Evolutionary conservation across 2,329 filamentous ascomycete genomes (phyloP), one percentile per base, ranked within the genome.

Genomic region (Intubia oerlemansii): DNA sequence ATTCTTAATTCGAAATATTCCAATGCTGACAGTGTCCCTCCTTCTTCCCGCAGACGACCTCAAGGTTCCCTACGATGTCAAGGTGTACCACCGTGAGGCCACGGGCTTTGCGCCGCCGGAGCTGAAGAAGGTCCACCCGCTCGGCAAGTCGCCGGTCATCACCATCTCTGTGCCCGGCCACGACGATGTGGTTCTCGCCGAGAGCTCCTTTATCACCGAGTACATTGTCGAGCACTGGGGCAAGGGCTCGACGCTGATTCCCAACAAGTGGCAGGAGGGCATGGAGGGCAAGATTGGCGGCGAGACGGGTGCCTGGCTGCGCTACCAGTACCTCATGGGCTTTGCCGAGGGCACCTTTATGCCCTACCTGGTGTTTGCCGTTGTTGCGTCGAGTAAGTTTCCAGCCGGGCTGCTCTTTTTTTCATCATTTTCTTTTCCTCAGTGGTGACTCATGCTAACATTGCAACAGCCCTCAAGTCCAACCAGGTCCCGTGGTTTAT

Each of bases 341-440:
- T 93, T 84, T 48, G 61, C 67, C 5, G 85, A 93, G 52, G 85
- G 84, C 9, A 79, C 66, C 35, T 51, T 93, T 35, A 88, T 90
- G 73, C 63, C 68, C 1, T 54, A 69, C 27, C 47, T 88, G 36
- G 50, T 84, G 1, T 49, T 79, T 35, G 52, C 58, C 10, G 44
- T 88, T 11, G 51, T 91, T 16, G 53, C 76, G 10, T 43, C 42
- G 4, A 46, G 59, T n/a, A n/a, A n/a, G n/a, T n/a, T n/a, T n/a
- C 62, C 44, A 33, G 55, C n/a, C n/a, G n/a, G n/a, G n/a, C n/a
- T n/a, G n/a, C n/a, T n/a, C n/a, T n/a, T n/a, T n/a, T n/a, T n/a
- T n/a, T n/a, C n/a, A n/a, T n/a, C n/a, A n/a, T n/a, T n/a, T n/a
- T n/a, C n/a, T n/a, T n/a, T n/a, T n/a, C n/a, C n/a, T n/a, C n/a